A percentile compares a stretch with the other conserved stretches of the same genome.
phyloP scores from a whole-genome alignment of 768 basidiomycete species.

The Mycena crocata region DNA sequence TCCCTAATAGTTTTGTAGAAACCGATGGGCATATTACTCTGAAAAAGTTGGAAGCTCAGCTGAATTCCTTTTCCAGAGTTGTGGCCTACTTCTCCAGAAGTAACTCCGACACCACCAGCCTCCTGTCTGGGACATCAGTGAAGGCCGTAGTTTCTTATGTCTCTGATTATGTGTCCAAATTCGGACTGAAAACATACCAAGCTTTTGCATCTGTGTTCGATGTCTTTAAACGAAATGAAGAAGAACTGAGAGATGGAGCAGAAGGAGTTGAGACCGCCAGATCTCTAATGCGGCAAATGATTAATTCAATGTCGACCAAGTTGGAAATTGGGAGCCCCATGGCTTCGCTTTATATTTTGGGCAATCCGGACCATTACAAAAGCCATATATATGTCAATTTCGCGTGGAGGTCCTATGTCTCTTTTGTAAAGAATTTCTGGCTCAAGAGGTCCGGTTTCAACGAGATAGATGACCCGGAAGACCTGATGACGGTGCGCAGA shows the following conservation, averaged over 20 bases:
- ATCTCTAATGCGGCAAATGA: no score
- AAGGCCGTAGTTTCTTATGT: conserved; percentile 50
- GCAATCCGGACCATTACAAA: conserved; percentile 9
- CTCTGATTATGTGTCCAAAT: conserved; percentile 45
- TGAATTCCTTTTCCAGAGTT: conserved; percentile 43
- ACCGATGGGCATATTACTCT: conserved; percentile 37
- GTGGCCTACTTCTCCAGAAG: conserved; percentile 43
- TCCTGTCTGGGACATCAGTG: conserved; percentile 48
- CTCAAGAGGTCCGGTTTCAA: neutral
- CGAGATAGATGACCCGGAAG: neutral
- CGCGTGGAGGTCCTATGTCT: neutral
- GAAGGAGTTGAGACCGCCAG: no score
- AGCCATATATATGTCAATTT: neutral
- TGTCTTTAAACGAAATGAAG: no score
- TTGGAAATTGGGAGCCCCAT: conserved; percentile 24
- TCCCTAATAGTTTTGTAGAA: conserved; percentile 30
- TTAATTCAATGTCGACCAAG: conserved; percentile 42
- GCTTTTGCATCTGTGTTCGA: conserved; percentile 33
- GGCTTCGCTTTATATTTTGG: conserved; percentile 13
- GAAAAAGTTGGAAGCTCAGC: conserved; percentile 43
- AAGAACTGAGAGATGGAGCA: no score
- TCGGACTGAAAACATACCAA: conserved; percentile 44
- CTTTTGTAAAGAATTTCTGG: neutral
- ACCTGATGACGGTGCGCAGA: neutral
- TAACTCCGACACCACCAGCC: conserved; percentile 47